phyloP scores from a whole-genome alignment of 1,284 basidiomycete genomes.

The Ceratobasidium sp. region DNA sequence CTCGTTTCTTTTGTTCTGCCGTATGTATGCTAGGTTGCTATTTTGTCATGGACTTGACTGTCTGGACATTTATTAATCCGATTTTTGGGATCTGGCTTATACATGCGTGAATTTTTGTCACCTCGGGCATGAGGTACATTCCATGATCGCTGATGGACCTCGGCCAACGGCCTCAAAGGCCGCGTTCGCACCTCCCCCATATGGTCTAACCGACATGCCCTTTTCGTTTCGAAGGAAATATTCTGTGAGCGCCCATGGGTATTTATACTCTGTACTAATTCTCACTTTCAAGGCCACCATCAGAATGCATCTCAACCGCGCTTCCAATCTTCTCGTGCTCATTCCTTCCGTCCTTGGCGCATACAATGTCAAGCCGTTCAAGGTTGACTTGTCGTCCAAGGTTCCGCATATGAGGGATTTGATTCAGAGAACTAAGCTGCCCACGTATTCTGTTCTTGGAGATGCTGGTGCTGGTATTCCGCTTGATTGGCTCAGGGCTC shows the following conservation, averaged over 20 bases:
- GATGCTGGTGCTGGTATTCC: conserved; percentile 2
- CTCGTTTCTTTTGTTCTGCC: not conserved
- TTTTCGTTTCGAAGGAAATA: too few species aligned
- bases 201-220: too few species aligned
- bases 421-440: conserved; percentile 4
- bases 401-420: not conserved
- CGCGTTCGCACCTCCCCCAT: not conserved
- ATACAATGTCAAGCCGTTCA: not conserved
- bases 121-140: not conserved
- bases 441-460: conserved; percentile 40
- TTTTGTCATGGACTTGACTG: not conserved
- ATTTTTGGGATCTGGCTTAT: not conserved
- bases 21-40: not conserved
- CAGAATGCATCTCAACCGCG: not conserved
- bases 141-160: not conserved
- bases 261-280: not conserved
- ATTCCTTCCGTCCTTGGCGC: not conserved
- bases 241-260: not conserved
- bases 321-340: not conserved
- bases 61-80: not conserved
- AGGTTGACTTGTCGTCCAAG: not conserved
- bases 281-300: not conserved
- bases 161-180: not conserved
- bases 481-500: conserved; percentile 5
- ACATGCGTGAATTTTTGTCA: not conserved